These are phyloP conservation scores for Myxozyma nipponensis DNA, from an alignment of 805 yeast species.

Conservation along the genomic window DNA sequence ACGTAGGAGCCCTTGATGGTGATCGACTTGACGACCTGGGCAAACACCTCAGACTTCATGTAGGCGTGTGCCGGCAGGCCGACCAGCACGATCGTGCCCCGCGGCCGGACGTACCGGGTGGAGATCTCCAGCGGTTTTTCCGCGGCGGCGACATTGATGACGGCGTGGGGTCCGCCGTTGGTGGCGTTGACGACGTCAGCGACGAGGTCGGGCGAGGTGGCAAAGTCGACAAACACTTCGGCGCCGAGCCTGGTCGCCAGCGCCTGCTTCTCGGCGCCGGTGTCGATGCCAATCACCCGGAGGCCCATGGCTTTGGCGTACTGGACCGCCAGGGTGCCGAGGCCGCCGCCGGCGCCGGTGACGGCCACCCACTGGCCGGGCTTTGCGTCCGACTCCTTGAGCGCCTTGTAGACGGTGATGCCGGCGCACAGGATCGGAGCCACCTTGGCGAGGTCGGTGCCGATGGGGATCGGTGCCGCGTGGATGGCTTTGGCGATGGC, in stretches of 20 bases:
- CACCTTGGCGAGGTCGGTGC: slow-evolving; percentile 67
- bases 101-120: slow-evolving; percentile 55
- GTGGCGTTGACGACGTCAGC: slow-evolving; percentile 55
- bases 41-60: slow-evolving; percentile 64
- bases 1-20: slow-evolving; percentile 78
- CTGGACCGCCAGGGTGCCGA: slow-evolving; percentile 70
- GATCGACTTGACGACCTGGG: slow-evolving; percentile 68
- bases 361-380: slow-evolving; percentile 76
- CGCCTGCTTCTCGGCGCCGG: slow-evolving; percentile 59
- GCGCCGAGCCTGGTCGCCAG: slow-evolving; percentile 61
- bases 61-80: slow-evolving; percentile 80
- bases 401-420: slow-evolving; percentile 85
- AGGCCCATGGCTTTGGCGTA: slow-evolving; percentile 75
- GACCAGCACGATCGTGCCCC: slow-evolving; percentile 68
- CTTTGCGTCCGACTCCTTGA: slow-evolving; percentile 66
- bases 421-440: slow-evolving; percentile 91
- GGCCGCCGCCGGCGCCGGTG: slow-evolving; percentile 79
- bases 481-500: slow-evolving; percentile 85
- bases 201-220: slow-evolving; percentile 51
- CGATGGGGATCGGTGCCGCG: slow-evolving; percentile 74
- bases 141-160: slow-evolving; percentile 70
- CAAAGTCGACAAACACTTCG: slow-evolving; percentile 60
- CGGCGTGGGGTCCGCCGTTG: slow-evolving; percentile 74
- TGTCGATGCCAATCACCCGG: slow-evolving; percentile 68
- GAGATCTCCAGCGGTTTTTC: slow-evolving; percentile 63